Base-by-base conservation (phyloP, 805 yeast species). In the Ogataea saltuana region DNA sequence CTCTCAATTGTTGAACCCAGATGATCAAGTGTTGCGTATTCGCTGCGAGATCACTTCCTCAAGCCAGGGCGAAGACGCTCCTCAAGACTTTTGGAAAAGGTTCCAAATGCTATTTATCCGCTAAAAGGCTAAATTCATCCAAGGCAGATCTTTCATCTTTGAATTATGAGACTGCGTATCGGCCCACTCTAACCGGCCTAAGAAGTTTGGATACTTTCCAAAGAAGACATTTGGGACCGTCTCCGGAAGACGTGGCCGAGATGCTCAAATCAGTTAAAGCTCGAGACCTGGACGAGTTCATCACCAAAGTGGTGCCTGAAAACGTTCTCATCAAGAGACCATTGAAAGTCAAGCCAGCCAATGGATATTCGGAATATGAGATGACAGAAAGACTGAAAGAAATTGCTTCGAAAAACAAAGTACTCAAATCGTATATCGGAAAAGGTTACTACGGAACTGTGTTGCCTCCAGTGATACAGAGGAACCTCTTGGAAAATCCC, bases 361-460 rank as follows among this genome's bases (percentile, higher is more conserved):
- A 78, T 20, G 98, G 98, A 3, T 85, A 63, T 61, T 72, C 95
- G 4, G 99, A 93, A 64, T 74, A 83, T 45, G 84, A 88, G 63
- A 82, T 91, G 83, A 64, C 88, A 29, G 72, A 71, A 1, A 83
- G 86, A 51, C 69, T 91, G 51, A 71, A 76, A 46, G 69, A 72
- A 41, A 70, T 93, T 40, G 97, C 97, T 0, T 60, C 70, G 31
- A 82, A 88, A 62, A 93, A 93, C 71, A 78, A 78, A 56, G 74
- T 85, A 26, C 76, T 77, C 50, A 80, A 79, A 65, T 79, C 90
- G 30, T 83, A 82, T 54, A 91, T 93, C 46, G 99, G 99, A 49
- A 86, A 87, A 63, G 99, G 99, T 30, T 93, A 91, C 67, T 85
- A 88, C 55, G 95, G 95, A 46, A 91, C 98, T 0, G 72, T 78